Evolutionary conservation across 371 early-diverging fungal species (phyloP).

Genomic region (Mucor racemosus): DNA sequence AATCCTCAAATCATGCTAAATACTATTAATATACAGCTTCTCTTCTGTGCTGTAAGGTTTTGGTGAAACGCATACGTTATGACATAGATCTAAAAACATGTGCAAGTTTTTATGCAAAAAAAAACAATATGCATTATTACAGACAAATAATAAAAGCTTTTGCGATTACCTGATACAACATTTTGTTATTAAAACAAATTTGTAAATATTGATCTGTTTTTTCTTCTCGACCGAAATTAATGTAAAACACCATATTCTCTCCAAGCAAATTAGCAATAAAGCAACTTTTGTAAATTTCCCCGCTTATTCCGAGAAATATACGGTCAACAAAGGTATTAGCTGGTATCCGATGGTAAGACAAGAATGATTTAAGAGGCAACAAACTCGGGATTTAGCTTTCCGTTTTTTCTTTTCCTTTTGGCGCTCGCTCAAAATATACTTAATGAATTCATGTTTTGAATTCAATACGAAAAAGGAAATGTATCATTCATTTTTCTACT

Average conservation of each 20-base stretch:
- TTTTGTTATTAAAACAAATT: too few species aligned
- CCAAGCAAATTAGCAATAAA: too few species aligned
- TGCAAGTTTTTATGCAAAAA: too few species aligned
- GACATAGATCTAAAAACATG: neutral
- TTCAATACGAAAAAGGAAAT: slow-evolving; percentile 18
- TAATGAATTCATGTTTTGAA: slow-evolving; percentile 16
- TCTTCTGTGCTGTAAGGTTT: neutral
- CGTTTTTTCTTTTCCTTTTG: neutral
- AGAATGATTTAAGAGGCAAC: slow-evolving; percentile 7
- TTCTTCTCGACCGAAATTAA: too few species aligned
- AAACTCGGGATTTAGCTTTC: slow-evolving; percentile 9
- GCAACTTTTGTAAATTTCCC: neutral
- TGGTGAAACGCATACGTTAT: slow-evolving; percentile 2
- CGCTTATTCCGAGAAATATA: neutral
- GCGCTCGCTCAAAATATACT: neutral
- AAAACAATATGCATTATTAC: neutral
- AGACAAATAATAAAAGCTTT: neutral
- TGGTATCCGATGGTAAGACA: neutral
- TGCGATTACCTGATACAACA: neutral
- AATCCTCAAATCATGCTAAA: neutral
- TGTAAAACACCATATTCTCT: too few species aligned
- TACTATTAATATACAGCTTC: neutral
- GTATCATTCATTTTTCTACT: neutral
- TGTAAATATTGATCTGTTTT: too few species aligned
- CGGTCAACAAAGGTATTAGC: neutral